Percentiles rank a stretch among this genome's conserved stretches.
Conservation (phyloP, 352 stramenopile species). For the Discostella stelligera region DNA sequence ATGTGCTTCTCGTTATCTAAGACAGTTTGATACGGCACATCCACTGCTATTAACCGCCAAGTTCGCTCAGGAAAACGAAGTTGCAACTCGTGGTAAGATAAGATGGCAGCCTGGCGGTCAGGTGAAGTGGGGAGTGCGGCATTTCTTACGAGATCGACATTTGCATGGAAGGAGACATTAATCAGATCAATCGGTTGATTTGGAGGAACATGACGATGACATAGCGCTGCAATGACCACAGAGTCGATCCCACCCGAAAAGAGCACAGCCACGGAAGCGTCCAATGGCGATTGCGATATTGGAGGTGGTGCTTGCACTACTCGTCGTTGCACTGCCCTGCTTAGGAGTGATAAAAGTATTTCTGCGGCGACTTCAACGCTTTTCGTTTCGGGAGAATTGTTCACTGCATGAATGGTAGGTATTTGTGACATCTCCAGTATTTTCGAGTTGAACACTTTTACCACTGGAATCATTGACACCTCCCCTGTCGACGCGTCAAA, state of each 20-base stretch:
- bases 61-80: constrained; percentile 84
- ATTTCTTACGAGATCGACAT: constrained; percentile 31
- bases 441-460: constrained; percentile 38
- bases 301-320: constrained; percentile 79
- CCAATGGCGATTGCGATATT: constrained; percentile 25
- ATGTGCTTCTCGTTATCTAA: constrained; percentile 80
- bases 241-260: constrained; percentile 97
- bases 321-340: constrained; percentile 84
- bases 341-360: constrained; percentile 82
- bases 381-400: background rate
- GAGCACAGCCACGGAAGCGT: constrained; percentile 85
- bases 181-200: constrained; percentile 89
- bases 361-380: constrained; percentile 55
- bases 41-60: constrained; percentile 87
- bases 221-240: constrained; percentile 90
- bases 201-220: constrained; percentile 81
- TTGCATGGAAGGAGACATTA: constrained; percentile 90
- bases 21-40: constrained; percentile 86
- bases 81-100: constrained; percentile 86
- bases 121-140: constrained; percentile 68
- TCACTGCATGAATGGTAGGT: background rate
- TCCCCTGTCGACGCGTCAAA: constrained; percentile 70
- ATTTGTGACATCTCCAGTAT: constrained; percentile 4
- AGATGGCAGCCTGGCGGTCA: constrained; percentile 88
- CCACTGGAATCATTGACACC: constrained; percentile 28